phyloP scores from a whole-genome alignment of 805 yeast species.

The Brettanomyces custersianus region DNA sequence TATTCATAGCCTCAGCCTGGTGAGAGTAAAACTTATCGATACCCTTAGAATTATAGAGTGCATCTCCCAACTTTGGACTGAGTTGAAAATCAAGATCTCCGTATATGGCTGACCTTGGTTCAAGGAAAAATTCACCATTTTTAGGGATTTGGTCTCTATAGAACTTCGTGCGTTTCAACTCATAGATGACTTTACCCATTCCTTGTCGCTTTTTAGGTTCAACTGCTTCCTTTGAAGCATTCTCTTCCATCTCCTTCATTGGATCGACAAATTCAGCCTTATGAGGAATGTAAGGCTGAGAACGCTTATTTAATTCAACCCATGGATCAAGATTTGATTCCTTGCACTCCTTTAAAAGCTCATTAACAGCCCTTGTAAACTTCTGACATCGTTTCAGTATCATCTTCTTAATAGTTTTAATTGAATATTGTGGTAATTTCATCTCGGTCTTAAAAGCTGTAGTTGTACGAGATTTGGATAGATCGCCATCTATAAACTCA shows the following conservation, averaged over 20 bases:
- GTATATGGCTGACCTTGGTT: constrained; percentile 37
- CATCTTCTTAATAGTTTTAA: constrained; percentile 50
- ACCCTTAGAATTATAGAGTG: constrained; percentile 39
- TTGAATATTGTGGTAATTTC: constrained; percentile 40
- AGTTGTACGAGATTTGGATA: constrained; percentile 40
- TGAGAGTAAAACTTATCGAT: constrained; percentile 61
- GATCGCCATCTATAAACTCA: constrained; percentile 65
- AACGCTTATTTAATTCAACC: constrained; percentile 27
- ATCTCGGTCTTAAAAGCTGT: constrained; percentile 34
- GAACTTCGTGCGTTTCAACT: constrained; percentile 36
- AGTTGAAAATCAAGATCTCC: constrained; percentile 33
- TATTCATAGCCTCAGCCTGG: constrained; percentile 65
- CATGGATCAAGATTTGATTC: constrained; percentile 30
- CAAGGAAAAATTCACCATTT: constrained; percentile 34
- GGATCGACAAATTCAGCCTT: constrained; percentile 50
- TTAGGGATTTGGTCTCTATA: constrained; percentile 59
- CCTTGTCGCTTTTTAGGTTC: constrained; percentile 28
- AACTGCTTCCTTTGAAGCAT: constrained; percentile 8
- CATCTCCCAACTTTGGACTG: constrained; percentile 44
- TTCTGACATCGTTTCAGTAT: constrained; percentile 48
- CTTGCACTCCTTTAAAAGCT: constrained; percentile 28
- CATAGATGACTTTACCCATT: constrained; percentile 40
- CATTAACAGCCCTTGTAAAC: constrained; percentile 34
- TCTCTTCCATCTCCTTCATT: constrained; percentile 43
- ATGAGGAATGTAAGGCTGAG: constrained; percentile 36